These are phyloP conservation scores for Cercospora nicotianae DNA, from an alignment of 2,329 filamentous ascomycete species.

Conservation along the genomic window DNA sequence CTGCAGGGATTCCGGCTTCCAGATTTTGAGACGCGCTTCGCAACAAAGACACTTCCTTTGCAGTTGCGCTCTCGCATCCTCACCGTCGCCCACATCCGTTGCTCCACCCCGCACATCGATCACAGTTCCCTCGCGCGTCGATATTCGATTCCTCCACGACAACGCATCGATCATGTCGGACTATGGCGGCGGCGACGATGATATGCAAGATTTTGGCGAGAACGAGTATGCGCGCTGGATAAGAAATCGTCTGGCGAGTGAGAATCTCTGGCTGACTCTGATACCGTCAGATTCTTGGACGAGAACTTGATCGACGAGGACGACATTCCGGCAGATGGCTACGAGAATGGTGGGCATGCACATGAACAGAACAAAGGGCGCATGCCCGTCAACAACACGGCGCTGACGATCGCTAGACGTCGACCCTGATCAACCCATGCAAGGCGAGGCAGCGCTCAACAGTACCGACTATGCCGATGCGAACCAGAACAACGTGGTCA, in stretches of 20 bases:
- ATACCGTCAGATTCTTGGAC: slow-evolving; percentile 35
- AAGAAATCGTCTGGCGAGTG: background rate
- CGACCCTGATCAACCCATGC: slow-evolving; percentile 23
- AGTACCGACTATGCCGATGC: slow-evolving; percentile 37
- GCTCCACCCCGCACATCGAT: background rate
- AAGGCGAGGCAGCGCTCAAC: slow-evolving; percentile 24
- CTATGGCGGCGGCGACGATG: slow-evolving; percentile 47
- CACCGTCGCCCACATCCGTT: background rate
- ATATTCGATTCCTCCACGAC: background rate
- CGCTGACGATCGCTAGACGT: slow-evolving; percentile 28
- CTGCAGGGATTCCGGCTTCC: background rate
- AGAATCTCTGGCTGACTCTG: slow-evolving; percentile 5
- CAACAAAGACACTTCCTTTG: background rate
- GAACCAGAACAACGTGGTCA: slow-evolving; percentile 45
- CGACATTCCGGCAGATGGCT: slow-evolving; percentile 58
- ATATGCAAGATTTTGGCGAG: slow-evolving; percentile 39
- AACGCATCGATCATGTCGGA: slow-evolving; percentile 43
- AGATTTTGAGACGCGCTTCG: slow-evolving; percentile 1
- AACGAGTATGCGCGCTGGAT: slow-evolving; percentile 31
- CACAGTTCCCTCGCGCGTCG: background rate
- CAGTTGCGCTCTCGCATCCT: background rate
- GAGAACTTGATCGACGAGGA: slow-evolving; percentile 47
- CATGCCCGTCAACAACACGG: background rate
- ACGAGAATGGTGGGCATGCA: slow-evolving; percentile 37
- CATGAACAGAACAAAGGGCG: background rate